Evolutionary conservation across 495 filamentous ascomycete genomes (phyloP), one percentile per base, ranked within the genome.

Genomic region (Penicillium tannophilum): DNA sequence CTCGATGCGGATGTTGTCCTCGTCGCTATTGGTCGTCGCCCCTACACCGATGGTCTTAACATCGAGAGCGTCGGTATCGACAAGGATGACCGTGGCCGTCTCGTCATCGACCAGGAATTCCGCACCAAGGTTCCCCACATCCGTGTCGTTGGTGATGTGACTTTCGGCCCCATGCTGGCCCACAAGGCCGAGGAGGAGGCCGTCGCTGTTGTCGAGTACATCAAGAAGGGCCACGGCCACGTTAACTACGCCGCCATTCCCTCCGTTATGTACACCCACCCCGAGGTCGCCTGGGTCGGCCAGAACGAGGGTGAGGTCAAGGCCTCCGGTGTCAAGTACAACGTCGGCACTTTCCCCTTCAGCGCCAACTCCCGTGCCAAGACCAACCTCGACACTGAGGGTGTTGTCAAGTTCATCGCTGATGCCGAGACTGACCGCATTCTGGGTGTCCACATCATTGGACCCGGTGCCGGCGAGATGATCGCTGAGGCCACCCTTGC

Each of bases 181-280:
- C 94, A 98, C 84, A 98, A 98, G 84, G 94, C 95, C 43, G 94
- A 98, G 80, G 94, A 98, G 80, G 94, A 98, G 80, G 94, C 82
- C 54, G 92, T 97, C 49, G 94, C 94, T 12, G 92, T 85, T 42
- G 83, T 98, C 43, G 94, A 98, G 76, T 98, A 91, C 84, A 92
- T 98, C 77, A 92, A 89, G 78, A 97, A 97, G 81, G 91, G 91
- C 60, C 89, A 93, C 78, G 94, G 94, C 36, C 94, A 98, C 76
- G 94, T 98, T 73, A 98, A 98, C 88, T 98, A 98, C 82, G 90
- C 86, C 71, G 91, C 88, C 77, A 98, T 98, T 73, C 94, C 94
- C 61, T 91, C 89, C 46, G 94, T 98, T 77, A 98, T 98, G 94
- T 98, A 98, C 84, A 98, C 94, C 17, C 88, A 96, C 80, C 94